Conservation (phyloP, 495 filamentous ascomycete species). For the Talaromyces ruber region DNA sequence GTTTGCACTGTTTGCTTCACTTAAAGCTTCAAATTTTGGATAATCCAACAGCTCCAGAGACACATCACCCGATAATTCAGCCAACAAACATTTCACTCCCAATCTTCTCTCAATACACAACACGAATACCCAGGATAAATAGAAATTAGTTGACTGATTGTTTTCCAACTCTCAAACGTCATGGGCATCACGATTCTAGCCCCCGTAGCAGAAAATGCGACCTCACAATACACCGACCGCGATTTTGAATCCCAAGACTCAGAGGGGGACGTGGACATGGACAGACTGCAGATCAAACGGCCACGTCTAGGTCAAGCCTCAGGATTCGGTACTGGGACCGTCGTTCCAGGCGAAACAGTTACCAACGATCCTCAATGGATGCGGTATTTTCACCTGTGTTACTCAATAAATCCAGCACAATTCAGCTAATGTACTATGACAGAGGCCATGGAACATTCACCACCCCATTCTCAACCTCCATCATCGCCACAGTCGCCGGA, state of each 20-base stretch:
- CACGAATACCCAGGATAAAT: too few relatives aligned
- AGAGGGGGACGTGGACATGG: slow-evolving; percentile 55
- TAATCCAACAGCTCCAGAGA: background rate
- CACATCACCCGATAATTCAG: background rate
- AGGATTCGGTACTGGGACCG: slow-evolving; percentile 11
- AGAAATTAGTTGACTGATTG: too few relatives aligned
- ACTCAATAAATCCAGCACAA: slow-evolving; percentile 1
- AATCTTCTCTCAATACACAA: too few relatives aligned
- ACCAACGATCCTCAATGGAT: slow-evolving; percentile 96
- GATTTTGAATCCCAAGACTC: slow-evolving; percentile 34
- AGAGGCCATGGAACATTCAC: slow-evolving; percentile 80
- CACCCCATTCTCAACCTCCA: slow-evolving; percentile 49
- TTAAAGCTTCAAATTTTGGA: background rate
- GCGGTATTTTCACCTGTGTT: slow-evolving; percentile 43
- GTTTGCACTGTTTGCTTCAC: background rate
- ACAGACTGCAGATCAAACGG: slow-evolving; percentile 10
- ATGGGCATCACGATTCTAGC: slow-evolving; percentile 82
- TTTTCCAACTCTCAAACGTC: background rate
- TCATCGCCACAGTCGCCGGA: slow-evolving; percentile 80
- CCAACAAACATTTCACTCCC: background rate
- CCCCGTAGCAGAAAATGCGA: slow-evolving; percentile 41
- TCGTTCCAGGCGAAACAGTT: slow-evolving; percentile 85
- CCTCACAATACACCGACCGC: slow-evolving; percentile 13
- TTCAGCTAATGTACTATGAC: slow-evolving; percentile 6
- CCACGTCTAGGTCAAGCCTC: background rate